phyloP scores from a whole-genome alignment of 2,329 filamentous ascomycete genomes.

The Blastomyces emzantsi region DNA sequence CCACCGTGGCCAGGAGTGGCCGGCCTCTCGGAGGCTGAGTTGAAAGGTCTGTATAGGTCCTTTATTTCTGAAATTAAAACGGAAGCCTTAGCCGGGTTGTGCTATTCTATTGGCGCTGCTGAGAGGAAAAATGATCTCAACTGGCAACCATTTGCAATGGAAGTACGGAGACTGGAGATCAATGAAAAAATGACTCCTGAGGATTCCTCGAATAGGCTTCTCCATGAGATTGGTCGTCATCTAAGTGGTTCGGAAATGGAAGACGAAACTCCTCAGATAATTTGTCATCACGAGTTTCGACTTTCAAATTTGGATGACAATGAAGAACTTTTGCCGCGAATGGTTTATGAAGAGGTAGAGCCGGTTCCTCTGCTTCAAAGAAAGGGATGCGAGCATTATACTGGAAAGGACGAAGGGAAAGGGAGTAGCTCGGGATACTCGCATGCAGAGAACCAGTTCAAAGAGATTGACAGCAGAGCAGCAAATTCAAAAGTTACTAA shows the following conservation, averaged over 20 bases:
- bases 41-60: neutral
- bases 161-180: neutral
- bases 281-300: neutral
- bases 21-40: neutral
- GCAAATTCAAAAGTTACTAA: neutral
- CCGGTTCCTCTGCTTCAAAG: neutral
- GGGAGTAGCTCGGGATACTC: neutral
- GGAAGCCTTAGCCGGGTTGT: neutral
- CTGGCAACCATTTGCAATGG: neutral
- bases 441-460: no score
- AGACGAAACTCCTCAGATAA: neutral
- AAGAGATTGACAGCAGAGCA: neutral
- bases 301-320: neutral
- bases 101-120: neutral
- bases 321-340: neutral
- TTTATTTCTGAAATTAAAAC: neutral
- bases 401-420: neutral
- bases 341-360: neutral
- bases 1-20: constrained; percentile 42
- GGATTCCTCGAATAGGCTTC: neutral
- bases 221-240: neutral
- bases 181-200: neutral
- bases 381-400: no score
- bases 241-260: neutral
- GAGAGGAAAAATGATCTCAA: neutral